Evolutionary conservation across 2,329 filamentous ascomycete genomes (phyloP).

Genomic region (Fusarium euwallaceae): DNA sequence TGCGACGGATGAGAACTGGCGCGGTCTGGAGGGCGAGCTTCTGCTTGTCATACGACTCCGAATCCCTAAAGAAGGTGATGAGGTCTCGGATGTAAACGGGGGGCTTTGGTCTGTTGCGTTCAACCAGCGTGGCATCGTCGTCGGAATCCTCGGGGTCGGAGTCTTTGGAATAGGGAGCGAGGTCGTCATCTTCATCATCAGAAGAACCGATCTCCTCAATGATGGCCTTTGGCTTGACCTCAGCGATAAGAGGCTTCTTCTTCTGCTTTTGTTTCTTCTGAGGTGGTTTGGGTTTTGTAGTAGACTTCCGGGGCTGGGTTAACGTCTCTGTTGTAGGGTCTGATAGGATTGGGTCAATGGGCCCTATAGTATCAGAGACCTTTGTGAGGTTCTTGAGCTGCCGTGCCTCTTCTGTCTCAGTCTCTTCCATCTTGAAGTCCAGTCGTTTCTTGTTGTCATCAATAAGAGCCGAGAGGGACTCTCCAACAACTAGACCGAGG

Average conservation of each 20-base stretch:
- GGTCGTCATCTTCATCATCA: slow-evolving; percentile 73
- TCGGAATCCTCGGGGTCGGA: slow-evolving; percentile 93
- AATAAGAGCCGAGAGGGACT: slow-evolving; percentile 73
- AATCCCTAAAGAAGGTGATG: slow-evolving; percentile 81
- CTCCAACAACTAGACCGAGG: slow-evolving; percentile 89
- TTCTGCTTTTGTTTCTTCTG: slow-evolving; percentile 47
- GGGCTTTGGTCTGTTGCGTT: slow-evolving; percentile 83
- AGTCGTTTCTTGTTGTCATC: slow-evolving; percentile 79
- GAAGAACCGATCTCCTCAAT: slow-evolving; percentile 76
- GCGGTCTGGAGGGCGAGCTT: slow-evolving; percentile 83
- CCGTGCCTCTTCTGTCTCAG: slow-evolving; percentile 76
- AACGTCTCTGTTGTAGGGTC: slow-evolving; percentile 6
- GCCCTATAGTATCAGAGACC: slow-evolving; percentile 73
- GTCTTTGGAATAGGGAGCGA: slow-evolving; percentile 85
- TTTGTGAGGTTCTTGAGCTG: slow-evolving; percentile 79
- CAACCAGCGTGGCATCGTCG: slow-evolving; percentile 89
- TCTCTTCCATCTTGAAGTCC: slow-evolving; percentile 87
- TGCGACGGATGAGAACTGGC: slow-evolving; percentile 85
- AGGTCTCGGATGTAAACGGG: slow-evolving; percentile 94
- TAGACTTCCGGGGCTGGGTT: slow-evolving; percentile 10
- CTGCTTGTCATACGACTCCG: slow-evolving; percentile 87
- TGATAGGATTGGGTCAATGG: slow-evolving; percentile 63
- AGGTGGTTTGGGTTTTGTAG: slow-evolving; percentile 8
- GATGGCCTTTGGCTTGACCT: slow-evolving; percentile 59
- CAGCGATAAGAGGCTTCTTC: slow-evolving; percentile 46